These are phyloP conservation scores for Ciborinia camelliae DNA, from an alignment of 2,329 filamentous ascomycete species.

Conservation along the genomic window DNA sequence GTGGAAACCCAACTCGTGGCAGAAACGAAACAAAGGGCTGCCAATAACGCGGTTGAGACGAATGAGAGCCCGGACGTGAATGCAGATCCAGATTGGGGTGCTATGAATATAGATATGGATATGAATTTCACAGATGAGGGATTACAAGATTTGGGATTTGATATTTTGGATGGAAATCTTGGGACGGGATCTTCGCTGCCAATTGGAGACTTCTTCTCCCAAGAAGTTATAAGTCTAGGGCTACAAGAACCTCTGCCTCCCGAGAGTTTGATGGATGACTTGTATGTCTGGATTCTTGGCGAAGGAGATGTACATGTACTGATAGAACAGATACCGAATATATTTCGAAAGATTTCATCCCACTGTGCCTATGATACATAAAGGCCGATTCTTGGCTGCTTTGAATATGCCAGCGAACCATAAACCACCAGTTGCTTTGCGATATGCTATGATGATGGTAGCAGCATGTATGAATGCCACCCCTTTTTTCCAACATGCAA, in stretches of 20 bases:
- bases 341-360: constrained; percentile 76
- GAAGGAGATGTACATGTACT: constrained; percentile 12
- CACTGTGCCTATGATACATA: constrained; percentile 74
- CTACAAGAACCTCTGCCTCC: constrained; percentile 78
- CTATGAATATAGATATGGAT: constrained; percentile 31
- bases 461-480: constrained; percentile 50
- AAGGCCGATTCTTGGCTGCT: constrained; percentile 67
- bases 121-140: constrained; percentile 23
- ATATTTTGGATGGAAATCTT: constrained; percentile 17
- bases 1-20: constrained; percentile 66
- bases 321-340: constrained; percentile 55
- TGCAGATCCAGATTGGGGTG: constrained; percentile 26
- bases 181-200: constrained; percentile 14
- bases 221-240: constrained; percentile 71
- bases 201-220: constrained; percentile 48
- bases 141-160: constrained; percentile 26
- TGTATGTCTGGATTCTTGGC: constrained; percentile 50
- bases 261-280: constrained; percentile 74
- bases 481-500: neutral
- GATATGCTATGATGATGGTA: constrained; percentile 86
- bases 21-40: constrained; percentile 25
- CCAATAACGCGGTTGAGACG: constrained; percentile 2
- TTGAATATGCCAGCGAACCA: constrained; percentile 69
- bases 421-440: constrained; percentile 76
- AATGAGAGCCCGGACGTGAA: neutral